Conservation (phyloP, 345 rosid genomes). For the Syzygium oleosum region DNA sequence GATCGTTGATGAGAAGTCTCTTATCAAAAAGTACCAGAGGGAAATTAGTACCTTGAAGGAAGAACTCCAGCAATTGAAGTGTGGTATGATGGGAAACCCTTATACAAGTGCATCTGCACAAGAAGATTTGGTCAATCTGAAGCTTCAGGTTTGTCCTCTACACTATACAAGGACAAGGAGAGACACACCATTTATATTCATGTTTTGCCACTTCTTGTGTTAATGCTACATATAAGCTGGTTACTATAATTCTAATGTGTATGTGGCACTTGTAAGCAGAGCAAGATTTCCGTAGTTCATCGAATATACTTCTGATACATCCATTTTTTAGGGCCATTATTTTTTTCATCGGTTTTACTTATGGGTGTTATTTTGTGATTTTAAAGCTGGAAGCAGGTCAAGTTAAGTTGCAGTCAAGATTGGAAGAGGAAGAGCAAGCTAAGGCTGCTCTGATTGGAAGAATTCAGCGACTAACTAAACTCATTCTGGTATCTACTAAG, state of each 20-base stretch:
- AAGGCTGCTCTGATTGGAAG: slow-evolving; percentile 71
- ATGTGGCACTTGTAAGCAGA: background rate
- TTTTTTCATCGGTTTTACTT: background rate
- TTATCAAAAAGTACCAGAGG: slow-evolving; percentile 65
- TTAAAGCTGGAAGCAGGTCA: slow-evolving; percentile 73
- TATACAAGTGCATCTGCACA: slow-evolving; percentile 28
- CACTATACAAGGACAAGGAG: background rate
- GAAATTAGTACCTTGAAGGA: slow-evolving; percentile 55
- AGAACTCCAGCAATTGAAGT: slow-evolving; percentile 58
- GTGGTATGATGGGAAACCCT: slow-evolving; percentile 37
- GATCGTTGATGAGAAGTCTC: slow-evolving; percentile 80
- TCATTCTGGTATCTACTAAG: slow-evolving; percentile 65
- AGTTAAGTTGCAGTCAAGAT: slow-evolving; percentile 56
- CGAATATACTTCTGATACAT: background rate
- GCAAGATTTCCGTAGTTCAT: background rate
- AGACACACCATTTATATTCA: background rate
- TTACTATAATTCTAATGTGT: background rate
- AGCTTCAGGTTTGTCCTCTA: slow-evolving; percentile 52
- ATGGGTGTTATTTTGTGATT: background rate
- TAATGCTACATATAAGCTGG: background rate
- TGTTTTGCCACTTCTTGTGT: background rate
- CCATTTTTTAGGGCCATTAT: background rate
- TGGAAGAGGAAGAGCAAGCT: slow-evolving; percentile 68
- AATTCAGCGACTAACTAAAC: slow-evolving; percentile 61
- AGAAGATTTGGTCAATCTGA: slow-evolving; percentile 56